Evolutionary conservation across 2,329 filamentous ascomycete species (phyloP), one percentile per base, ranked within the genome.

Genomic region (Alternaria ventricosa): DNA sequence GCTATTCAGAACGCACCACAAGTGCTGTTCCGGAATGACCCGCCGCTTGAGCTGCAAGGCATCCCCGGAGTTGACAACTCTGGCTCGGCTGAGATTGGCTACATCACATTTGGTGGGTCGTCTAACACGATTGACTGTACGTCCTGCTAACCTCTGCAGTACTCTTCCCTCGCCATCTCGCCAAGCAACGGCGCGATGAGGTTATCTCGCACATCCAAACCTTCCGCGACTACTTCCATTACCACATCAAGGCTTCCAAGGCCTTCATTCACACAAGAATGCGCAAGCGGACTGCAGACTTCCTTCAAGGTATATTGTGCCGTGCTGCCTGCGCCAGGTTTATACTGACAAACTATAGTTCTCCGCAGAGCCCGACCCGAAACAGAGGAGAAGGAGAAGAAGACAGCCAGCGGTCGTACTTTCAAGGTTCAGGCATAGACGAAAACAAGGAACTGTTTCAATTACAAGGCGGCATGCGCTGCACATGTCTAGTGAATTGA

Each of bases 151-250:
- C 51, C 9, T 8, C 1, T 23, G 1, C 50, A 96, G 96, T 98
- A 51, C 87, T 99, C 46, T 99, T 99, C 85, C 95, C 96, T 50
- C 91, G 96, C 69, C 96, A 99, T 82, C 86, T 99, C 70, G 95
- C 94, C 13, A 89, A 90, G 13, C 93, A 97, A 81, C 89, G 94
- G 78, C 93, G 96, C 84, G 91, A 92, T 64, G 94, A 97, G 71
- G 94, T 96, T 79, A 99, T 99, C 73, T 97, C 94, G 55, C 96
- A 99, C 81, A 98, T 99, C 75, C 96, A 99, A 83, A 99, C 96
- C 13, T 99, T 99, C 92, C 92, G 96, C 71, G 96, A 99, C 79
- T 99, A 99, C 83, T 99, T 99, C 87, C 96, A 99, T 82, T 99
- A 99, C 82, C 96, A 99, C 82, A 99, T 99, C 84, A 99, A 99